Conservation (phyloP, 257 asterid species). For the Mentha longifolia region DNA sequence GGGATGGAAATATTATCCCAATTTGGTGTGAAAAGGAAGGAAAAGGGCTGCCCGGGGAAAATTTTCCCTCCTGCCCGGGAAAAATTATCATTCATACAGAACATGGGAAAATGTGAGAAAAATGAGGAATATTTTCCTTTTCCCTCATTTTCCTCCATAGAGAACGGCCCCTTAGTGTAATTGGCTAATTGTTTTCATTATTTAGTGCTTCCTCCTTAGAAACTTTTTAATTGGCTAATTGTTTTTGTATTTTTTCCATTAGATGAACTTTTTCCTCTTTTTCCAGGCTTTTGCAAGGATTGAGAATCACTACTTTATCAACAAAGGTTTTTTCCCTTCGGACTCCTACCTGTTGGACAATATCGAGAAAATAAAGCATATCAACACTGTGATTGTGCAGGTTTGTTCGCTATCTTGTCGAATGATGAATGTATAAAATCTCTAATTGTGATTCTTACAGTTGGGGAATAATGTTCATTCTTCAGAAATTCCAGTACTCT, state of each 20-base stretch:
- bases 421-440: not conserved
- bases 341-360: conserved; percentile 89
- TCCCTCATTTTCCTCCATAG: too few relatives aligned
- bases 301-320: conserved; percentile 95
- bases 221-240: not conserved
- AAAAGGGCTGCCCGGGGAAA: too few relatives aligned
- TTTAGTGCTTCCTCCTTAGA: conserved; percentile 23
- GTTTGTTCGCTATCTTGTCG: conserved; percentile 42
- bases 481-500: not conserved
- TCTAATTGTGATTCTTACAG: conserved; percentile 12
- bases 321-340: conserved; percentile 79
- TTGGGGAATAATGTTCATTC: not conserved
- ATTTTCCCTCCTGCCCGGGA: too few relatives aligned
- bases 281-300: conserved; percentile 97
- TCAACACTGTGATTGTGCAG: conserved; percentile 87
- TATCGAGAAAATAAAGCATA: conserved; percentile 81
- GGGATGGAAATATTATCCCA: too few relatives aligned
- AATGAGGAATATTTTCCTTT: too few relatives aligned
- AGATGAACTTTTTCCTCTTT: not conserved
- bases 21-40: too few relatives aligned
- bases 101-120: too few relatives aligned
- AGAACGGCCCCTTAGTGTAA: too few relatives aligned
- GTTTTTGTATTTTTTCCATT: conserved; percentile 9
- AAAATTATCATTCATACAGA: too few relatives aligned
- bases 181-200: too few relatives aligned